Percentiles rank a stretch among this genome's conserved stretches.
These are phyloP conservation scores for Aschersonia sp. DNA, from an alignment of 2,329 filamentous ascomycete genomes.

Conservation along the genomic window DNA sequence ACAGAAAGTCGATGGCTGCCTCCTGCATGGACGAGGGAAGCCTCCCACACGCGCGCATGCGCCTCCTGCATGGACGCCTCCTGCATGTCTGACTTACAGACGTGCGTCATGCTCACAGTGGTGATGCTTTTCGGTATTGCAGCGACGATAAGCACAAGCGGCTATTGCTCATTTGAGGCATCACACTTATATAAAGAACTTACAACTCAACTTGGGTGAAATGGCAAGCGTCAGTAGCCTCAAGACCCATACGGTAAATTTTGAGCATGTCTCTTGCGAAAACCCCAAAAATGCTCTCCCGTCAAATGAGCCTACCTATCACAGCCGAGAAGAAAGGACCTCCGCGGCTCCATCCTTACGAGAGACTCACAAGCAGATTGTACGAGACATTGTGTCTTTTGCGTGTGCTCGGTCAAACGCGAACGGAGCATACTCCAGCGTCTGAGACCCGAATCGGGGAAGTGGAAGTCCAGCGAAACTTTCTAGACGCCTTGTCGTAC, in stretches of 20 bases:
- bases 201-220: too few species aligned
- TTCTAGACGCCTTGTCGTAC: constrained; percentile 26
- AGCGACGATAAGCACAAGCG: too few species aligned
- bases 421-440: neutral
- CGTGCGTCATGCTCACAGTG: too few species aligned
- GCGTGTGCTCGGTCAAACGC: neutral
- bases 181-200: too few species aligned
- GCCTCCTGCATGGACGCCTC: neutral
- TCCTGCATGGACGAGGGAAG: neutral
- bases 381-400: neutral
- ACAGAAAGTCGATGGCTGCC: too few species aligned
- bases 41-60: neutral
- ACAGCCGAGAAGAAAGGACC: neutral
- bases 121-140: too few species aligned
- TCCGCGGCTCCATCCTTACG: neutral
- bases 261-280: neutral
- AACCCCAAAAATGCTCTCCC: neutral
- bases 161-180: too few species aligned
- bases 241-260: too few species aligned
- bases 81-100: neutral
- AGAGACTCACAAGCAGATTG: neutral
- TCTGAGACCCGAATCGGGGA: neutral
- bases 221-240: too few species aligned
- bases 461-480: constrained; percentile 8
- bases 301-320: neutral